Conservation (phyloP, 208 protist genomes). For the Herpetomonas muscarum region DNA sequence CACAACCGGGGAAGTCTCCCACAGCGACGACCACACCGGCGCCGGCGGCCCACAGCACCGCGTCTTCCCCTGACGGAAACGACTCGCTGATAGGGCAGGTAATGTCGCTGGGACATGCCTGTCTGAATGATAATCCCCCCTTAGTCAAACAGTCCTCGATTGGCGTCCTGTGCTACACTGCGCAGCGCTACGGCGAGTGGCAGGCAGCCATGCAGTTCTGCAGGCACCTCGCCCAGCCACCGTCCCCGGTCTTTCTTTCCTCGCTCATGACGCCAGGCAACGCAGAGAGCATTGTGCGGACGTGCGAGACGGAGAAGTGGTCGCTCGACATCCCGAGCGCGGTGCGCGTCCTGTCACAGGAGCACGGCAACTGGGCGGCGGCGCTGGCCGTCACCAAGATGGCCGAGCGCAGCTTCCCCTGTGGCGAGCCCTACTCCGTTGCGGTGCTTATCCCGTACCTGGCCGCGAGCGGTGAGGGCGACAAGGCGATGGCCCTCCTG, state of each 20-base stretch:
- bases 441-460: constrained; percentile 77
- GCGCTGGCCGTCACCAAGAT: constrained; percentile 57
- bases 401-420: constrained; percentile 52
- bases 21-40: background rate
- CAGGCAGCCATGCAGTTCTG: constrained; percentile 59
- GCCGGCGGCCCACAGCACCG: background rate
- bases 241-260: constrained; percentile 70
- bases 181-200: constrained; percentile 75
- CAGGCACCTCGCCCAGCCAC: constrained; percentile 32
- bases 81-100: constrained; percentile 33
- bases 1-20: background rate
- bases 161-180: constrained; percentile 66
- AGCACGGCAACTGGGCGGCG: constrained; percentile 60
- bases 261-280: constrained; percentile 64
- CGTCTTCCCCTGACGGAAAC: background rate
- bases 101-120: constrained; percentile 38
- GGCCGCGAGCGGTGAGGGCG: constrained; percentile 41
- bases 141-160: constrained; percentile 61
- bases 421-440: constrained; percentile 69
- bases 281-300: constrained; percentile 22
- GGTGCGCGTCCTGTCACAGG: constrained; percentile 54
- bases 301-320: constrained; percentile 43
- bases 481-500: constrained; percentile 55
- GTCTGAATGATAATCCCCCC: constrained; percentile 35
- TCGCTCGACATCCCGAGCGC: constrained; percentile 59